Evolutionary conservation across 2,329 filamentous ascomycete species (phyloP).

Genomic region (Knufia petricola): DNA sequence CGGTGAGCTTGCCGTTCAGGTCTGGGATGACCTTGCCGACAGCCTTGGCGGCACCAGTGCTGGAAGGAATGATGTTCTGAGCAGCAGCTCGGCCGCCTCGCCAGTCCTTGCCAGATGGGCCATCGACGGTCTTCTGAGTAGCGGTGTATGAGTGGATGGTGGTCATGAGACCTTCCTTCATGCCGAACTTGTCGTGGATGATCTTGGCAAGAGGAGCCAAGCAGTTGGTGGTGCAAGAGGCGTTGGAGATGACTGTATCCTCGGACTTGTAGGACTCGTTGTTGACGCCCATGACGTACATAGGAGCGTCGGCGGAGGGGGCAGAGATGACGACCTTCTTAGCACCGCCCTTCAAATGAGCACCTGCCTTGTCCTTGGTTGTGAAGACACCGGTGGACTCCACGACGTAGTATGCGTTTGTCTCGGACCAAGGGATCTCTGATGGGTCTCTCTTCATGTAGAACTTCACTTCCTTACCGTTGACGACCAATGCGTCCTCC

Average conservation of each 20-base stretch:
- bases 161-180: slow-evolving; percentile 99
- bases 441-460: slow-evolving; percentile 86
- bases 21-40: slow-evolving; percentile 99
- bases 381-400: slow-evolving; percentile 99
- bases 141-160: slow-evolving; percentile 99
- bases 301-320: slow-evolving; percentile 68
- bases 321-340: slow-evolving; percentile 82
- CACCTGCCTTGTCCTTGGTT: slow-evolving; percentile 89
- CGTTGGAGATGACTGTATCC: slow-evolving; percentile 94
- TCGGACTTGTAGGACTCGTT: slow-evolving; percentile 84
- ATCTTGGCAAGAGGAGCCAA: slow-evolving; percentile 98
- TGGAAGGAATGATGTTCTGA: slow-evolving; percentile 99
- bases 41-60: slow-evolving; percentile 98
- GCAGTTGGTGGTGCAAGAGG: slow-evolving; percentile 99
- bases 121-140: slow-evolving; percentile 98
- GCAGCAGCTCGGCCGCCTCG: slow-evolving; percentile 96
- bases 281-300: slow-evolving; percentile 99
- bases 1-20: slow-evolving; percentile 98
- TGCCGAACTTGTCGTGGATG: slow-evolving; percentile 94
- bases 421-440: slow-evolving; percentile 80
- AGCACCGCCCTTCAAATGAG: slow-evolving; percentile 90
- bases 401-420: slow-evolving; percentile 85
- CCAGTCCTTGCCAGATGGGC: slow-evolving; percentile 97
- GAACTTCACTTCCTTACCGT: slow-evolving; percentile 92
- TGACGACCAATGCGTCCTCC: slow-evolving; percentile 67